Evolutionary conservation across 2,329 filamentous ascomycete genomes (phyloP).

Genomic region (Chrysoporthe puriensis): DNA sequence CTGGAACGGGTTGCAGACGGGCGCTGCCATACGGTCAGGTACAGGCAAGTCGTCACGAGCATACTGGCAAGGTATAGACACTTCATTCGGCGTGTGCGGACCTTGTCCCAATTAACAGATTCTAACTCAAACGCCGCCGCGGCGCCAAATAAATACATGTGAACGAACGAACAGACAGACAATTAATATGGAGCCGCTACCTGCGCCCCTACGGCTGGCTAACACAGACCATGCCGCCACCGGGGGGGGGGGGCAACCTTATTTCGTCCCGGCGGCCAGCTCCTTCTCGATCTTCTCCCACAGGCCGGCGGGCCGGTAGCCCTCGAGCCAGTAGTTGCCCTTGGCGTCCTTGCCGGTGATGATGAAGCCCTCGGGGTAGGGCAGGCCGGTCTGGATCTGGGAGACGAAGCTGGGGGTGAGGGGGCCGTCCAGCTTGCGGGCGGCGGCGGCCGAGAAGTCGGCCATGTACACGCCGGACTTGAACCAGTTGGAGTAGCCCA

Average conservation of each 20-base stretch:
- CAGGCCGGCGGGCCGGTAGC: conserved; percentile 33
- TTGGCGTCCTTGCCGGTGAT: conserved; percentile 37
- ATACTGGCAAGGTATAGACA: neutral
- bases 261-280: neutral
- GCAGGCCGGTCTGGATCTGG: conserved; percentile 33
- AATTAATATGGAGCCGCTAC: neutral
- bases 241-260: no score
- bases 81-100: neutral
- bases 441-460: conserved; percentile 36
- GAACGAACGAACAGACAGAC: neutral
- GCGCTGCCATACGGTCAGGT: no score
- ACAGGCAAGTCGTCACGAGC: neutral
- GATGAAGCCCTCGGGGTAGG: conserved; percentile 35
- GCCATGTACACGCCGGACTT: conserved; percentile 36
- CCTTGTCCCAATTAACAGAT: neutral
- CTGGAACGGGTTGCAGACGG: no score
- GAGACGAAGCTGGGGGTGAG: conserved; percentile 34
- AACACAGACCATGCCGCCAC: no score
- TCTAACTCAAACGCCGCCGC: neutral
- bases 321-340: conserved; percentile 38
- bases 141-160: neutral
- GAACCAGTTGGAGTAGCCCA: conserved; percentile 40
- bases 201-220: no score
- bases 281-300: conserved; percentile 33
- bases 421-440: neutral